Base-by-base conservation (phyloP, 441 rosid species). In the Arabidopsis lyrata region DNA sequence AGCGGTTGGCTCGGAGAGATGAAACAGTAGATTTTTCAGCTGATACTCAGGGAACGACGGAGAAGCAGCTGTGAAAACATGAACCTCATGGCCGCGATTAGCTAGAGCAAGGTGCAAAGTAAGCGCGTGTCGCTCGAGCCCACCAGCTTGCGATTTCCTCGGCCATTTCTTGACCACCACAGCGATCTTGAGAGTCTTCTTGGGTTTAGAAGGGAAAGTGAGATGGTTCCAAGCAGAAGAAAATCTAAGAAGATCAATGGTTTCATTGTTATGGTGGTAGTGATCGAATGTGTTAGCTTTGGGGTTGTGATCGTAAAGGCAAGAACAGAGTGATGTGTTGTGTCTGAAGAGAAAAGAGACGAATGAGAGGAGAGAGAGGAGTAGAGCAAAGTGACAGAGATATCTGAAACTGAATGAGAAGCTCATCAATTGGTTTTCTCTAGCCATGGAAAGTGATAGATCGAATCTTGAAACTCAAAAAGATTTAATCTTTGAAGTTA, bases 111-210 rank as follows among this genome's bases (percentile, higher is more conserved):
- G 90, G 76, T 94, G 97, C 32, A 94, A 84, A 47, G 96, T 91
- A 79, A 87, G 70, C 54, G 98, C 96, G 36, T 94, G 97, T 57
- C 96, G 38, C 77, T 94, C 97, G 36, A 91, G 95, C 15, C 97
- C 98, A 42, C 97, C 97, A 0, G 93, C 97, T 35, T 64, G 88
- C 72, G 96, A 91, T 72, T 76, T 83, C n/a, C 83, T 85, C 48
- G 97, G 91, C 97, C 97, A 94, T 81, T 87, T 91, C 85, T 94
- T 91, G 14, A 94, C 97, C 15, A 90, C 90, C 60, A 90, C 81
- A 0, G 96, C 96, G 66, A 94, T 84, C 74, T 87, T 90, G 49
- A 91, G 89, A 56, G 69, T 70, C 73, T 77, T 81, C 5, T 68
- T 76, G 5, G 92, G 87, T 39, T 79, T 75, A 14, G 65, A 60